These are phyloP conservation scores for Suillus sp. DNA, from an alignment of 768 basidiomycete species.

Conservation along the genomic window DNA sequence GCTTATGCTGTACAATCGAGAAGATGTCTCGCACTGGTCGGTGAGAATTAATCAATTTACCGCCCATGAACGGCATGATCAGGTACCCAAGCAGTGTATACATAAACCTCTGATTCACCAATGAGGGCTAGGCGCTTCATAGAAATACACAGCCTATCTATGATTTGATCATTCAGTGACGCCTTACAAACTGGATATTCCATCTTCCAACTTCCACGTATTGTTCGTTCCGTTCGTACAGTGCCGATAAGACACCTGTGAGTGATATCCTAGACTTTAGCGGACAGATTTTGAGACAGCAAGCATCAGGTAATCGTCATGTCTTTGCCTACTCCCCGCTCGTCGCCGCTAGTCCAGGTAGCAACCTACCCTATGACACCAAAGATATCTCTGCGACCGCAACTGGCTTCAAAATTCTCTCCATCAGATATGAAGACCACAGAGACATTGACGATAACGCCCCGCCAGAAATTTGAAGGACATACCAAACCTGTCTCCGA, in stretches of 20 bases:
- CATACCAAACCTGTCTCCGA: not conserved
- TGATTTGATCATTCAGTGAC: not conserved
- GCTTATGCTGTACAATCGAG: no score
- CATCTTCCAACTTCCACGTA: not conserved
- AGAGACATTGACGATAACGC: not conserved
- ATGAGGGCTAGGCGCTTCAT: no score
- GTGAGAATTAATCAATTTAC: no score
- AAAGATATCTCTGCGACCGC: not conserved
- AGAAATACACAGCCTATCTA: not conserved
- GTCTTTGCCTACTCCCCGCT: not conserved
- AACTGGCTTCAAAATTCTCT: not conserved
- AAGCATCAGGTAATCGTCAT: not conserved
- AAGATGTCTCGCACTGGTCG: no score
- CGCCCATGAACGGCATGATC: no score
- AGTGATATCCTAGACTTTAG: not conserved
- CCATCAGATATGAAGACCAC: not conserved
- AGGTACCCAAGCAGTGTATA: no score
- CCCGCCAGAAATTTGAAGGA: not conserved
- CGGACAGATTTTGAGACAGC: not conserved
- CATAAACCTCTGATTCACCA: no score
- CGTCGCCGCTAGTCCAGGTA: no score
- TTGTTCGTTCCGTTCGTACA: not conserved
- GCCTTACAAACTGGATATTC: not conserved
- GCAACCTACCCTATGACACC: not conserved
- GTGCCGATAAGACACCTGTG: not conserved